These are phyloP conservation scores for Testicularia cyperi DNA, from an alignment of 1,284 basidiomycete genomes.

Conservation along the genomic window DNA sequence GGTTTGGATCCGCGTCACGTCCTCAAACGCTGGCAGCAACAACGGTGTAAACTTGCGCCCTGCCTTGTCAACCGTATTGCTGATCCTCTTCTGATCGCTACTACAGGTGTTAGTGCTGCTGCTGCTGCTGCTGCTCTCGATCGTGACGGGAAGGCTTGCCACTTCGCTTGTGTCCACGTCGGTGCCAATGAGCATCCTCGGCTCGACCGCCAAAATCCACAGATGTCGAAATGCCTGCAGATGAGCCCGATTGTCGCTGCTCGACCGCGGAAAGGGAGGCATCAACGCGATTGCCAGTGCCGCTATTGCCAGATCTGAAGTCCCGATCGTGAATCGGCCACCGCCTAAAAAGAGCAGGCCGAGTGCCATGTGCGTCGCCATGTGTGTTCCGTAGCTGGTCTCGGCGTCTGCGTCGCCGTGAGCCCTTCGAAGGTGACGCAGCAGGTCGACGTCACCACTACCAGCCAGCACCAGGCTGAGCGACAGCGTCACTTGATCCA, in stretches of 20 bases:
- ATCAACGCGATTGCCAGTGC: conserved; percentile 85
- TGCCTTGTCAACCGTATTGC: no score
- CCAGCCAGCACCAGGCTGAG: conserved; percentile 92
- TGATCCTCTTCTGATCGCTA: no score
- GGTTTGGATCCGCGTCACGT: conserved; percentile 74
- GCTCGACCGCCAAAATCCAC: conserved; percentile 93
- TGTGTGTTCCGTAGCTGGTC: conserved; percentile 77
- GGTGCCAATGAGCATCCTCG: conserved; percentile 82
- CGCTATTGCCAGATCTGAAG: conserved; percentile 85
- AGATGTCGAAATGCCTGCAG: conserved; percentile 90
- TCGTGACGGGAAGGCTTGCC: conserved; percentile 35
- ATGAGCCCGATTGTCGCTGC: conserved; percentile 85
- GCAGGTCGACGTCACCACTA: conserved; percentile 86
- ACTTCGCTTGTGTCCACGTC: conserved; percentile 47
- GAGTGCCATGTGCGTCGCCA: conserved; percentile 85
- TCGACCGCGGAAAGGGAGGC: conserved; percentile 66
- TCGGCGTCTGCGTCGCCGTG: conserved; percentile 76
- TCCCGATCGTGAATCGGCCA: conserved; percentile 87
- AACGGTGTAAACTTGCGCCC: conserved; percentile 66
- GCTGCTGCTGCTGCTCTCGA: not conserved
- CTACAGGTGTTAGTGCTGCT: no score
- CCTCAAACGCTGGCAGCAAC: conserved; percentile 81
- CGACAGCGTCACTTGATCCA: conserved; percentile 82
- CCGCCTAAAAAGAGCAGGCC: conserved; percentile 92
- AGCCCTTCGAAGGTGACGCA: conserved; percentile 82